Conservation (phyloP, 805 yeast species). For the Metschnikowia cubensis region DNA sequence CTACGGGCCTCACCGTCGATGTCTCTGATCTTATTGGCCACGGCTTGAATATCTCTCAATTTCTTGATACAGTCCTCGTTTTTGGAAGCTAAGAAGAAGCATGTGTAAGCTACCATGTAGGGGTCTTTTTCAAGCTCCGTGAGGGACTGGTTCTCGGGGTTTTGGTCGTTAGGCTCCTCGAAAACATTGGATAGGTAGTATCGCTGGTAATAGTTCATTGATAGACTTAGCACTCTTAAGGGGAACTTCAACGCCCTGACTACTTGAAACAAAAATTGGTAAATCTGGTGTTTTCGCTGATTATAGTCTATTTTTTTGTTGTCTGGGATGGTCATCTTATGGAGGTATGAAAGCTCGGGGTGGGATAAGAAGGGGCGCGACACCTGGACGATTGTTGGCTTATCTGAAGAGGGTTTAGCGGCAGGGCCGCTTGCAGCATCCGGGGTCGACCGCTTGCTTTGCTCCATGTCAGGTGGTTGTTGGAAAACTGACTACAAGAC, state of each 20-base stretch:
- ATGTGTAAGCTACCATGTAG: constrained; percentile 62
- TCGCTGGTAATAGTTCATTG: constrained; percentile 71
- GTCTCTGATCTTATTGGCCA: constrained; percentile 41
- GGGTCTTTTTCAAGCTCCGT: constrained; percentile 39
- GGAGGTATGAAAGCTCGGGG: constrained; percentile 50
- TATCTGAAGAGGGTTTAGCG: constrained; percentile 5
- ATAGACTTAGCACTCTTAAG: constrained; percentile 59
- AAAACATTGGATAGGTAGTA: constrained; percentile 63
- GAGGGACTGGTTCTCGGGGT: constrained; percentile 17
- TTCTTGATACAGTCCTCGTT: constrained; percentile 83
- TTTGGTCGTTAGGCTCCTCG: constrained; percentile 30
- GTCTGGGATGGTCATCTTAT: constrained; percentile 49
- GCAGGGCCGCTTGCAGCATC: constrained; percentile 2
- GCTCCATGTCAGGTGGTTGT: constrained; percentile 1
- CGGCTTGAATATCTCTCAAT: constrained; percentile 55
- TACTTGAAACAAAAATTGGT: constrained; percentile 51
- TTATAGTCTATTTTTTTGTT: constrained; percentile 41
- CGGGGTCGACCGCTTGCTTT: constrained; percentile 4
- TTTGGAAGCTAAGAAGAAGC: constrained; percentile 68
- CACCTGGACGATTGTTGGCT: constrained; percentile 31
- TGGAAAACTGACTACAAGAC: background rate
- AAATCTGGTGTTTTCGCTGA: constrained; percentile 50
- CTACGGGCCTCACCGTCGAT: constrained; percentile 33
- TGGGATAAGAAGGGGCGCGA: constrained; percentile 61
- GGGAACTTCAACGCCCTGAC: constrained; percentile 61